These are phyloP conservation scores for Hibiscus syriacus DNA, from an alignment of 345 rosid species.

Conservation along the genomic window DNA sequence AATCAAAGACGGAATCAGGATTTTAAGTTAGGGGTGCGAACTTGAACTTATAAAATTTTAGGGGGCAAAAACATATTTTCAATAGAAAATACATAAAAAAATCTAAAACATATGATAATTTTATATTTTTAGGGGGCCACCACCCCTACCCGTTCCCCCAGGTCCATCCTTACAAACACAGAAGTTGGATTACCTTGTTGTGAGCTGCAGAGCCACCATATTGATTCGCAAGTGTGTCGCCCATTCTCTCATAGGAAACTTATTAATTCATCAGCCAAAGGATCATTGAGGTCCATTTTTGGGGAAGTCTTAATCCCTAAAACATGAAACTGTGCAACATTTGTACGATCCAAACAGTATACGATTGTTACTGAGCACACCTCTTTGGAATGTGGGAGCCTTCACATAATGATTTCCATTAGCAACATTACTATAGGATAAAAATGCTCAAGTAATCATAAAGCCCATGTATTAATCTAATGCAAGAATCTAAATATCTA, in stretches of 20 bases:
- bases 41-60: too few species aligned
- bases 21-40: too few species aligned
- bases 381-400: constrained; percentile 61
- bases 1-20: too few species aligned
- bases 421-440: constrained; percentile 16
- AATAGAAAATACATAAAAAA: too few species aligned
- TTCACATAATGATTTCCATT: constrained; percentile 48
- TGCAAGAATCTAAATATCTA: constrained; percentile 5
- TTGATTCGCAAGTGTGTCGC: constrained; percentile 83
- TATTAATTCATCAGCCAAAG: constrained; percentile 84
- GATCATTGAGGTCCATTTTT: constrained; percentile 67
- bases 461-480: constrained; percentile 3
- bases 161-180: too few species aligned
- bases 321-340: constrained; percentile 93
- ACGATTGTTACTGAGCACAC: constrained; percentile 95
- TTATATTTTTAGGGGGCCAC: too few species aligned
- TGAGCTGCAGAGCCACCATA: constrained; percentile 94
- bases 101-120: too few species aligned
- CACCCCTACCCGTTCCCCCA: too few species aligned
- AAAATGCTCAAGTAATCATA: constrained; percentile 3
- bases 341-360: constrained; percentile 98
- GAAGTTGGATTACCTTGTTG: constrained; percentile 44
- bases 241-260: constrained; percentile 80
- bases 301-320: constrained; percentile 57
- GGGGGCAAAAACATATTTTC: too few species aligned